Evolutionary conservation across 495 filamentous ascomycete species (phyloP), one percentile per base, ranked within the genome.

Genomic region (Lophiostoma macrostomum): DNA sequence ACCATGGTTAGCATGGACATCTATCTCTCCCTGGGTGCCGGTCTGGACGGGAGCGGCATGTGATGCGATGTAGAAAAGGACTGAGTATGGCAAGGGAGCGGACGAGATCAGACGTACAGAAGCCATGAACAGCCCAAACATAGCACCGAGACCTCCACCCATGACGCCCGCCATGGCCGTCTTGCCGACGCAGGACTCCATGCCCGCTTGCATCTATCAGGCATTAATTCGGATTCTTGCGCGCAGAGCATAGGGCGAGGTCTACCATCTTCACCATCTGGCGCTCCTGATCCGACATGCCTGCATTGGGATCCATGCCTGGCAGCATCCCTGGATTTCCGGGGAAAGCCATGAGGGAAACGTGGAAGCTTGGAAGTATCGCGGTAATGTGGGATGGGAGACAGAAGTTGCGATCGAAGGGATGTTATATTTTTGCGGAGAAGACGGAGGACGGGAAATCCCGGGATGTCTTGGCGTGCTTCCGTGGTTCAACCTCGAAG

Each of bases 71-170:
- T 29, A n/a, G 3, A 13, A 7, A 16, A 31, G 43, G 16, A 23
- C 3, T 5, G 13, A 11, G 42, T 13, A 14, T 12, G 29, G 18
- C 20, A 23, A 5, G 14, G 14, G 34, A 29, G 13, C 30, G 39
- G 13, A 31, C 19, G 23, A 34, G 24, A 23, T 14, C 38, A 19
- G 7, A 36, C 48, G 5, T 37, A 62, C 53, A 24, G 41, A 43
- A 44, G 53, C 39, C 60, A 64, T 64, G 34, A 64, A 64, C 23
- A 64, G 52, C 8, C 60, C 60, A 28, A 64, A 64, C 55, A 64
- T 60, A n/a, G 50, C 60, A 20, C 60, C 60, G 16, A 64, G 32
- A 1, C 60, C 60, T 1, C 50, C 56, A 28, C 60, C 60, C 60
- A 64, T 64, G 14, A 64, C 56, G 35, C 60, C 60, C 6, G 60